A percentile compares a stretch with the other conserved stretches of the same genome.
phyloP scores from a whole-genome alignment of 768 basidiomycete species.

The Russula griseocarnosa region DNA sequence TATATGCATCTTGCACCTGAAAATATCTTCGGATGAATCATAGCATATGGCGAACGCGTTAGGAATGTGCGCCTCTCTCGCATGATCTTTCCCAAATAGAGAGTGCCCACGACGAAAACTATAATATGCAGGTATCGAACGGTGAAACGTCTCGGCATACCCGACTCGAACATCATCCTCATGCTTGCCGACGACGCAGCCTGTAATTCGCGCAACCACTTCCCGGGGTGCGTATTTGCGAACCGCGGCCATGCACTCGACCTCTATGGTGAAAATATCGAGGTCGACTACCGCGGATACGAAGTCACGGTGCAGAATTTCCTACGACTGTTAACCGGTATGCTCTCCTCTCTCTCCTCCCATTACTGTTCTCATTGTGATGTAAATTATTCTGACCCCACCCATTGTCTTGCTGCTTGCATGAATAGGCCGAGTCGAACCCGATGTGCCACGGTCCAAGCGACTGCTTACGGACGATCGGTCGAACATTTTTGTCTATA shows the following conservation, averaged over 20 bases:
- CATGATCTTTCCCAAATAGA: background rate
- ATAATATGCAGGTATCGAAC: constrained; percentile 77
- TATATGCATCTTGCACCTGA: background rate
- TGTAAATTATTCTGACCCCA: background rate
- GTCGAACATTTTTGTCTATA: constrained; percentile 93
- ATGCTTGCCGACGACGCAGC: constrained; percentile 98
- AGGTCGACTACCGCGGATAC: constrained; percentile 97
- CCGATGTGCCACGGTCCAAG: constrained; percentile 86
- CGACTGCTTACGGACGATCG: constrained; percentile 85
- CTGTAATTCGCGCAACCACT: constrained; percentile 89
- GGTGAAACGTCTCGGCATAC: constrained; percentile 95
- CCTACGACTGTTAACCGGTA: constrained; percentile 86
- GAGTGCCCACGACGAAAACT: background rate
- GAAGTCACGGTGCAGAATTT: constrained; percentile 98
- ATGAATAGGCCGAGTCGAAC: constrained; percentile 71
- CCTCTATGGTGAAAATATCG: constrained; percentile 93
- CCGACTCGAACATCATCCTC: constrained; percentile 97
- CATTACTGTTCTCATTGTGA: background rate
- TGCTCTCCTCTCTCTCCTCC: constrained; percentile 30
- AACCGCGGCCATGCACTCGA: constrained; percentile 78
- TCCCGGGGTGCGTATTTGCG: constrained; percentile 91
- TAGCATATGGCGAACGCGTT: constrained; percentile 99
- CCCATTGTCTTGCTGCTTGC: background rate
- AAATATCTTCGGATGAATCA: constrained; percentile 8
- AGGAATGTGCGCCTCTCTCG: constrained; percentile 66